Base-by-base conservation (phyloP, 2,329 filamentous ascomycete genomes). In the Pyricularia grisea region DNA sequence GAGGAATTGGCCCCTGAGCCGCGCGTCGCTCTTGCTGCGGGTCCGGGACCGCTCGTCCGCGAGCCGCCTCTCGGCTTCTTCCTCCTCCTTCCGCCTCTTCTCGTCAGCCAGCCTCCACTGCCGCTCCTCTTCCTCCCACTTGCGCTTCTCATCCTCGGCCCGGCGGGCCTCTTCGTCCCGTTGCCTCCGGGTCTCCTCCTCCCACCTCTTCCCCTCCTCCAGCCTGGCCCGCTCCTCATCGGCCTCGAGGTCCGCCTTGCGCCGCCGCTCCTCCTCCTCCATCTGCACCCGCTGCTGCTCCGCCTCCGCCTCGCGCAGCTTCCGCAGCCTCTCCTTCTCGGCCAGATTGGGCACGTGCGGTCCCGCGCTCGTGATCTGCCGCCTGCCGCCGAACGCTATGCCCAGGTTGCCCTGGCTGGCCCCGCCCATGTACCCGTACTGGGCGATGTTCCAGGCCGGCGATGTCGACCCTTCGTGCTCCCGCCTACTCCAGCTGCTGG, bases 401-500 rank as follows among this genome's bases (percentile, higher is more conserved):
- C 95, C 95, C 71, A 97, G 88, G 74, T 97, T 98, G 3, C 93
- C 94, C 78, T 99, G 95, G 75, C 92, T 97, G 30, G 95, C 95
- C 66, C 95, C 95, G 70, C 63, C 95, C 91, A 98, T 95, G 79
- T 97, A 99, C 9, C 95, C 94, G 77, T 99, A 99, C 77, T 99
- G 95, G 69, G 94, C 91, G 74, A 98, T 98, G 77, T 98, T 99
- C 95, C 95, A 99, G 1, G 95, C 95, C 0, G 95, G 95, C 30
- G 90, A 85, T 1, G 94, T 97, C 64, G 85, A 85, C 20, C 87
- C 87, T 78, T 97, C 92, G 73, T 97, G 92, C 69, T 87, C 86
- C 78, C 87, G 92, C 77, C 88, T 96, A 79, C 92, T 97, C 95
- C 95, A 98, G 79, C 89, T 96, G 76, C 92, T 97, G 71, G 94